These are phyloP conservation scores for Aspergillus sclerotialis DNA, from an alignment of 2,329 filamentous ascomycete genomes.

Conservation along the genomic window DNA sequence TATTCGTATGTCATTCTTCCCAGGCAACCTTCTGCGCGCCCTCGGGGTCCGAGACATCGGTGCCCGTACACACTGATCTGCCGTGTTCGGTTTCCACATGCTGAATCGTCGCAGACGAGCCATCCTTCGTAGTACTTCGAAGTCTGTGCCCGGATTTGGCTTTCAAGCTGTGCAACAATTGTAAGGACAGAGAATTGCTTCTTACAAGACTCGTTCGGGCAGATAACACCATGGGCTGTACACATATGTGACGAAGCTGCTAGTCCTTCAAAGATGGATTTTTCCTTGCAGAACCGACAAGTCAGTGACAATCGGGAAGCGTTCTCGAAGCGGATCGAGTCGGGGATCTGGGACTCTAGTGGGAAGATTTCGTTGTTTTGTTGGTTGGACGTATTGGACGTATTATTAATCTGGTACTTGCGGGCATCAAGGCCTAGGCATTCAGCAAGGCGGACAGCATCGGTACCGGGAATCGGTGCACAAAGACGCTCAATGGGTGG, in stretches of 20 bases:
- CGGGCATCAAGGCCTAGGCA: constrained; percentile 85
- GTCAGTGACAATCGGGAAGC: constrained; percentile 69
- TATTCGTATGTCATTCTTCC: constrained; percentile 87
- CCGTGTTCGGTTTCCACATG: constrained; percentile 78
- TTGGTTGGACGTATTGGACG: constrained; percentile 46
- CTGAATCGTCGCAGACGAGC: constrained; percentile 82
- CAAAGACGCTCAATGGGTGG: constrained; percentile 96
- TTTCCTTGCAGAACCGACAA: constrained; percentile 71
- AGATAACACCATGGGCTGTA: constrained; percentile 68
- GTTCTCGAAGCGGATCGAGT: constrained; percentile 79
- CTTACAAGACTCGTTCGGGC: constrained; percentile 57
- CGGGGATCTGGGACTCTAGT: constrained; percentile 88
- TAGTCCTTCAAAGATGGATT: constrained; percentile 71
- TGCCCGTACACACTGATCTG: constrained; percentile 91
- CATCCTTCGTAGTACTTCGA: constrained; percentile 86
- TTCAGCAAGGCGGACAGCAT: constrained; percentile 81
- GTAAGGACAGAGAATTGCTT: constrained; percentile 61
- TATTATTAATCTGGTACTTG: constrained; percentile 72
- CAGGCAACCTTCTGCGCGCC: constrained; percentile 73
- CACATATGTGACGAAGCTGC: constrained; percentile 51
- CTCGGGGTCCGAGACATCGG: constrained; percentile 79
- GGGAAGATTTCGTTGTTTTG: constrained; percentile 70
- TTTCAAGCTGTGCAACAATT: constrained; percentile 79
- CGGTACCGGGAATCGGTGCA: constrained; percentile 89
- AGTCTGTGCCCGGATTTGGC: constrained; percentile 70